Base-by-base conservation (phyloP, 2,329 filamentous ascomycete species). In the Ophidiomyces ophidiicola region DNA sequence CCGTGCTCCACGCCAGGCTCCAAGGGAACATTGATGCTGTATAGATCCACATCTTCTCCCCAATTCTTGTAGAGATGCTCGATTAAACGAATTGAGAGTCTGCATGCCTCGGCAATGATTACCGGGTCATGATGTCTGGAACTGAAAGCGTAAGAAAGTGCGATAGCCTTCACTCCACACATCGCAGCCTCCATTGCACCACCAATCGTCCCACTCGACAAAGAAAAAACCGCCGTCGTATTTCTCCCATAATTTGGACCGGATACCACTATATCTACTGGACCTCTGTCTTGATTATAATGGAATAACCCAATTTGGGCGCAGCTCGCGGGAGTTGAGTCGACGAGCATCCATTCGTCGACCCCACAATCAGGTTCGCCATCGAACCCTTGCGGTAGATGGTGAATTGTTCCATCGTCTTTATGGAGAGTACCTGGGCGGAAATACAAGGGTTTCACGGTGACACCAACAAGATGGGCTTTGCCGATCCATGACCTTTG, bases 401-500 rank as follows among this genome's bases (percentile, higher is more conserved):
- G 62, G 57, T 82, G 78, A 31, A 71, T 76, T 11, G 76, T 78
- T 39, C 81, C 81, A 46, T 83, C 76, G 37, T 78, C 74, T 47
- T 74, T 59, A 48, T 72, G 66, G 1, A 78, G 63, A 2, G 71
- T 72, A 8, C 70, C 71, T 0, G 76, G 76, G 1, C 80, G 80
- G 66, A 86, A 94, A 67, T 93, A 94, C 19, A 75, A 71, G 6
- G 86, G 86, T 57, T 80, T 84, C 45, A 93, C 74, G 6, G 82
- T 82, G 58, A 88, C 80, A 41, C 87, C 87, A 52, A 96, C 86
- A 54, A 96, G 82, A 62, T 96, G 90, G 2, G 90, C 90, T 68
- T 98, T 98, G 52, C 87, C 87, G 53, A 98, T 96, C 90, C 90
- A 98, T 41, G 86, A 94, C 46, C 88, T 78, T 64, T 98, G 90